Percentiles rank a stretch among this genome's conserved stretches.
Evolutionary conservation across 2,329 filamentous ascomycete species (phyloP).

Genomic region (Talaromyces sp.): DNA sequence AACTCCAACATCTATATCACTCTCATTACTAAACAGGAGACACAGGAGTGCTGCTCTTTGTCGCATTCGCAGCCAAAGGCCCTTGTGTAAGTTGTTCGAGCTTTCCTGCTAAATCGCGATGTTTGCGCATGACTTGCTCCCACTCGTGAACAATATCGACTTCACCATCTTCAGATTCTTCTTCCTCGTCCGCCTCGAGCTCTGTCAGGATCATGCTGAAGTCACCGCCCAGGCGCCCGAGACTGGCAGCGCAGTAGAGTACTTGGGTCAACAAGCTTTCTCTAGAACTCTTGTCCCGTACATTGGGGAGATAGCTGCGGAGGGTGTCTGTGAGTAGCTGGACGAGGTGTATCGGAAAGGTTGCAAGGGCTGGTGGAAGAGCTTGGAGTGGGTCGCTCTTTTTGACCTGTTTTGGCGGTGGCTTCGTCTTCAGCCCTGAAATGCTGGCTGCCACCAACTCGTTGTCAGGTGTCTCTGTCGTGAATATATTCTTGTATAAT

Average conservation of each 20-base stretch:
- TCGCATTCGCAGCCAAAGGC: constrained; percentile 11
- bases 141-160: constrained; percentile 51
- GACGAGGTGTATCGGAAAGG: constrained; percentile 79
- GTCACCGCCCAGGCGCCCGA: constrained; percentile 85
- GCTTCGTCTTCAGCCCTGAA: constrained; percentile 17
- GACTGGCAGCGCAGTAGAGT: constrained; percentile 84
- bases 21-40: constrained; percentile 1
- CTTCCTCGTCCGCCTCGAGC: constrained; percentile 34
- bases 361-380: constrained; percentile 71
- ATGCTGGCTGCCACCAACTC: constrained; percentile 17
- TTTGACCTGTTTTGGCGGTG: constrained; percentile 17
- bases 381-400: constrained; percentile 38
- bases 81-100: constrained; percentile 36
- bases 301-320: constrained; percentile 69
- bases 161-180: constrained; percentile 44
- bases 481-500: constrained; percentile 88
- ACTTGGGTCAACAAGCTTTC: constrained; percentile 91
- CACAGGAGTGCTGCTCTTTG: constrained; percentile 15
- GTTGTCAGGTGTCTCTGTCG: constrained; percentile 43
- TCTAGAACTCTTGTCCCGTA: constrained; percentile 71
- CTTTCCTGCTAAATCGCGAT: constrained; percentile 75
- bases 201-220: constrained; percentile 82
- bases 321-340: constrained; percentile 75
- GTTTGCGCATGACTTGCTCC: constrained; percentile 84
- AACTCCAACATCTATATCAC: neutral